These are phyloP conservation scores for Dendrobium catenatum DNA, from an alignment of 106 monocot genomes.

Conservation along the genomic window DNA sequence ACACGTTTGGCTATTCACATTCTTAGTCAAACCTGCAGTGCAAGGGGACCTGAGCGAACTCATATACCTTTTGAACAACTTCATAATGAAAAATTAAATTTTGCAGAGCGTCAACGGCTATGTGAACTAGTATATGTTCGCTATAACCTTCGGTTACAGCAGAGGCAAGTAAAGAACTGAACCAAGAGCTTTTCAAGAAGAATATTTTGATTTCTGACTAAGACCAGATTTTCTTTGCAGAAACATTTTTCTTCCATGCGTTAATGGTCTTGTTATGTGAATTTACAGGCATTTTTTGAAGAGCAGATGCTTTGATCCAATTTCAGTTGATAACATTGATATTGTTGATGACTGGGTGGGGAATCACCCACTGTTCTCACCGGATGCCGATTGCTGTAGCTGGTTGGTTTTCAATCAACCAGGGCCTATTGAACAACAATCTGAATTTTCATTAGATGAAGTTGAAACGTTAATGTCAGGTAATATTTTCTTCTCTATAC, in stretches of 20 bases:
- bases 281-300: slow-evolving; percentile 43
- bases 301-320: slow-evolving; percentile 53
- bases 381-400: slow-evolving; percentile 38
- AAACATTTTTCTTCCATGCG: not conserved
- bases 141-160: slow-evolving; percentile 82
- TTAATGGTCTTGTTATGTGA: not conserved
- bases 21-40: slow-evolving; percentile 91
- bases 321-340: slow-evolving; percentile 50
- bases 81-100: slow-evolving; percentile 62
- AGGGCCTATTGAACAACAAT: not conserved
- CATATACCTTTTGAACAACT: slow-evolving; percentile 74
- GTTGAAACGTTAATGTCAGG: slow-evolving; percentile 51
- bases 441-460: slow-evolving; percentile 38
- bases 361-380: slow-evolving; percentile 33
- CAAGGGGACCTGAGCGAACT: slow-evolving; percentile 50
- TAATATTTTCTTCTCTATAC: slow-evolving; percentile 13
- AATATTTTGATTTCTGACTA: not conserved
- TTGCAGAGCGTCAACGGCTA: slow-evolving; percentile 72
- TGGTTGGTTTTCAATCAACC: slow-evolving; percentile 70
- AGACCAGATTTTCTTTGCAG: not conserved
- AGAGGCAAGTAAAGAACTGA: slow-evolving; percentile 40
- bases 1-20: slow-evolving; percentile 71
- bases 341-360: slow-evolving; percentile 78
- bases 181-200: not conserved
- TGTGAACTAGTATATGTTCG: slow-evolving; percentile 68